Evolutionary conservation across 352 stramenopile genomes (phyloP), one percentile per base, ranked within the genome.

Genomic region (Phytophthora quininea): DNA sequence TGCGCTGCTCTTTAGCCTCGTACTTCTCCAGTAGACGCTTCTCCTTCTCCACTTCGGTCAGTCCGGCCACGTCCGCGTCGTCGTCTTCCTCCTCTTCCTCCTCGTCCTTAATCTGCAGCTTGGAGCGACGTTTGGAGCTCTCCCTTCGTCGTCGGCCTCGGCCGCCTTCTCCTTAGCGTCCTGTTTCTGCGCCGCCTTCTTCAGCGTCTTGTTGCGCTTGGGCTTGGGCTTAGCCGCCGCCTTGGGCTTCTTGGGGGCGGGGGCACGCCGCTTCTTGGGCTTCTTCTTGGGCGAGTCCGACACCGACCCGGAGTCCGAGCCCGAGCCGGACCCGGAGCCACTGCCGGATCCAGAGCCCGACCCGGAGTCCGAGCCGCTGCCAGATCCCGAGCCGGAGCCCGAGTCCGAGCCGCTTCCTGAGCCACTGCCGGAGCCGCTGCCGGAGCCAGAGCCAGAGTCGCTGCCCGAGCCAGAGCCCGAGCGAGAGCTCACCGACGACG

Each of bases 11-110:
- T 15, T 93, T 80, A 9, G 86, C 86, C 67, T 96, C 88, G 54
- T 96, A 96, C 48, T 92, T 92, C 65, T 96, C 88, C 77, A 96
- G 67, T 45, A 96, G 72, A 0, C 86, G 82, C 73, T 93, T 87
- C 69, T 96, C 88, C 64, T 96, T 96, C 70, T 96, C 88, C 15
- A 96, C 86, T 62, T 96, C 88, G 1, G 87, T 96, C 3, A 96
- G 74, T 7, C 88, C 88, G 19, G 73, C 73, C 32, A 93, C 66
- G 15, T 91, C 85, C 4, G 76, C 72, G 58, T 89, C 82, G 31
- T 90, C 84, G 2, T 86, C 81, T 0, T 80, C 69, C 2, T 84
- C 76, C 4, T 85, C 76, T 5, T 86, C 76, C 0, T 78, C 68
- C 7, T 86, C 74, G 1, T 79, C 71, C 52, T 76, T 73, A 4